Base-by-base conservation (phyloP, 2,329 filamentous ascomycete species). In the Aureobasidium sp. region DNA sequence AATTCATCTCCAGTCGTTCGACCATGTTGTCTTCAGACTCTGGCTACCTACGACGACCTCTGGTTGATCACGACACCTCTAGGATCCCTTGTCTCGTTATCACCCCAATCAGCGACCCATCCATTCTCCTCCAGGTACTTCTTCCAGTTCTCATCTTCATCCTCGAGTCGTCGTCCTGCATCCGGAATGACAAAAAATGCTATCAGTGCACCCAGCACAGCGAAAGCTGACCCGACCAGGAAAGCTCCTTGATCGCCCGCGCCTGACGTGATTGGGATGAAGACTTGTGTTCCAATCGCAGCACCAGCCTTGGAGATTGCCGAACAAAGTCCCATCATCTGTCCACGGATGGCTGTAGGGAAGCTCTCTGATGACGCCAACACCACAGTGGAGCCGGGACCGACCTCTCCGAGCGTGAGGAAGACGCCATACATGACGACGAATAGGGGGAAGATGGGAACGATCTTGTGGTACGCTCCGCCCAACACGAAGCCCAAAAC, bases 401-500 rank as follows among this genome's bases (percentile, higher is more conserved):
- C 91, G 33, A 94, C 76, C 73, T 93, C 89, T 54, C 89, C 89
- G 1, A 91, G 79, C 0, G 86, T 84, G 1, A 90, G 77, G 75
- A 93, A 93, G 64, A 93, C 80, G 14, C 82, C 89, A 68, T 90
- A 92, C 5, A 92, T 83, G 5, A 91, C 86, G 1, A 89, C 84
- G 67, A 92, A 93, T 0, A 74, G 67, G 0, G 69, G 67, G 24
- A 70, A 70, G 7, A 67, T 64, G 5, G 66, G 65, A 54, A 73
- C 70, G 29, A 74, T 73, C 42, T 69, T 68, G 12, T 66, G 63
- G 17, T 71, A 70, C 0, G 80, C 88, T 11, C 86, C 90, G 0
- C 90, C 87, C 87, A 96, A 92, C 74, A 91, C 85, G 74, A 91
- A 95, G 1, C 91, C 91, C 6, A 96, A 82, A 4, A 90, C 70